These are phyloP conservation scores for Coniochaeta sp. DNA, from an alignment of 2,329 filamentous ascomycete genomes.

Conservation along the genomic window DNA sequence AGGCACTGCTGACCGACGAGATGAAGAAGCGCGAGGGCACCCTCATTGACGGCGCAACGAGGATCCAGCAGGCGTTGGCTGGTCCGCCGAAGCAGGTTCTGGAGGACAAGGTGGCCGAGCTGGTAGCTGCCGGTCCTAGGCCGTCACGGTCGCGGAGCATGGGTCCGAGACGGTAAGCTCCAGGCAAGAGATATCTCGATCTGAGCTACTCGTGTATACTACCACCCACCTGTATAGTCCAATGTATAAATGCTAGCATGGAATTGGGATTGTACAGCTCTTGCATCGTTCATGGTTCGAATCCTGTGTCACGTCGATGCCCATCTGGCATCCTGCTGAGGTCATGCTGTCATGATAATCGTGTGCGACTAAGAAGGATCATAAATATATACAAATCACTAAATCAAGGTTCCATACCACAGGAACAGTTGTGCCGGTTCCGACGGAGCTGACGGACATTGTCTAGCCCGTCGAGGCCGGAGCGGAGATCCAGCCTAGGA, in stretches of 20 bases:
- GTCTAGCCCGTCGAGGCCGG: no score
- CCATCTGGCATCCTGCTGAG: no score
- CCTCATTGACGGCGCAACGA: conserved; percentile 50
- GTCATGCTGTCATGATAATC: no score
- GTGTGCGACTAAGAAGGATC: no score
- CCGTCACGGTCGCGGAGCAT: not conserved
- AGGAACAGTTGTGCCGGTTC: no score
- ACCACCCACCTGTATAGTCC: not conserved
- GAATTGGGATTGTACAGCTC: not conserved
- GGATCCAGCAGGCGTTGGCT: conserved; percentile 33
- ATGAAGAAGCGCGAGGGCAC: conserved; percentile 42
- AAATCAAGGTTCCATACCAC: no score
- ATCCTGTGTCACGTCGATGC: no score
- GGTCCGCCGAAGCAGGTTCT: conserved; percentile 7
- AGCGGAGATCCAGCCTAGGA: no score
- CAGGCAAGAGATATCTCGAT: not conserved
- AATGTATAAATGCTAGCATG: not conserved
- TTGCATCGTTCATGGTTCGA: no score
- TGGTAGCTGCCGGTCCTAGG: conserved; percentile 12
- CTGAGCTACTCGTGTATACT: not conserved
- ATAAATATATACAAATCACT: no score
- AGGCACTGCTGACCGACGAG: conserved; percentile 46
- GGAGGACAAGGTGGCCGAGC: conserved; percentile 11
- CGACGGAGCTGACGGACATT: no score
- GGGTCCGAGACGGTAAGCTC: not conserved